Percentiles rank a stretch among this genome's conserved stretches.
phyloP scores from a whole-genome alignment of 331 rosid genomes.

The Cucumis variabilis region DNA sequence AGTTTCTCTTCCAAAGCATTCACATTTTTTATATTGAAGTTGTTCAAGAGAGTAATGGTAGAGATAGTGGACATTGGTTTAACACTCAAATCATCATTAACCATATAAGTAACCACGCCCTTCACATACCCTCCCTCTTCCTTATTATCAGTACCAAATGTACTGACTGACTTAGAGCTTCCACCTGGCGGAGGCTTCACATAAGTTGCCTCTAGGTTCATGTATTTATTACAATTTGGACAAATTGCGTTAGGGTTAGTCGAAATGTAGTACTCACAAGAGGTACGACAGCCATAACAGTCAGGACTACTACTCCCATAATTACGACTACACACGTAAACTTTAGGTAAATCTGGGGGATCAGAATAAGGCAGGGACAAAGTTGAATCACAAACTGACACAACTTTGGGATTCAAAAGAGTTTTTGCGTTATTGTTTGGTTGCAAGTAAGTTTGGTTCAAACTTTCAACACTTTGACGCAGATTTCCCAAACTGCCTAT shows the following conservation, averaged over 20 bases:
- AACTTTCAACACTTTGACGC: constrained; percentile 2
- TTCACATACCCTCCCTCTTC: not conserved
- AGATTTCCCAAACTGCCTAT: constrained; percentile 25
- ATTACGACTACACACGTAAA: too few species aligned
- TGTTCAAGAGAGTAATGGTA: constrained; percentile 28
- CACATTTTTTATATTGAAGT: constrained; percentile 41
- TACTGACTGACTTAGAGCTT: too few species aligned
- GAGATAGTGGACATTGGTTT: constrained; percentile 48
- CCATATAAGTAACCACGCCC: constrained; percentile 45
- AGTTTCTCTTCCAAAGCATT: constrained; percentile 35
- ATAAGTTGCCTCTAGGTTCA: not conserved
- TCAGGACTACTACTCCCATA: too few species aligned
- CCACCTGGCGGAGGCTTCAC: not conserved
- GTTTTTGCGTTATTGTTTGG: not conserved
- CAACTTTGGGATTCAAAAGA: not conserved
- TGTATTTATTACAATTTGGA: not conserved
- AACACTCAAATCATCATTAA: constrained; percentile 53
- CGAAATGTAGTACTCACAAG: not conserved
- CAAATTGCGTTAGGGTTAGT: not conserved
- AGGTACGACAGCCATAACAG: too few species aligned
- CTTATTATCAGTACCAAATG: too few species aligned
- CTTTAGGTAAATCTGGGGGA: too few species aligned
- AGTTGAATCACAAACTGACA: not conserved
- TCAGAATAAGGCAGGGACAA: too few species aligned
- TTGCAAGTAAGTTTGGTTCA: not conserved